These are phyloP conservation scores for Microbotryum intermedium DNA, from an alignment of 1,284 basidiomycete genomes.

Conservation along the genomic window DNA sequence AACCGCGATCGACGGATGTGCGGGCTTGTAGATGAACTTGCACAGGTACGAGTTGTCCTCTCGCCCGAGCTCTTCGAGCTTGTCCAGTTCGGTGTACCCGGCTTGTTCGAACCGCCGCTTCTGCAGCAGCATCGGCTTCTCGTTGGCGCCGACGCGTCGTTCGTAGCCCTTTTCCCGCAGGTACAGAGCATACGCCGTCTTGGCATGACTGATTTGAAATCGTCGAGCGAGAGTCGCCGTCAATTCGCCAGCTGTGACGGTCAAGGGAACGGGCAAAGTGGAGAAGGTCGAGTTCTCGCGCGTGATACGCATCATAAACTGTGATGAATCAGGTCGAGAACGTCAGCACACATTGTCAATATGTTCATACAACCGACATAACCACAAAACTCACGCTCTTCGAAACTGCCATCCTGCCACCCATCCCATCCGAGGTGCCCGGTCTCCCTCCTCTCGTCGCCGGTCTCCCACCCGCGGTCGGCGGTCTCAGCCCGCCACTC, in stretches of 20 bases:
- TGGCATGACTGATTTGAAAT: constrained; percentile 22
- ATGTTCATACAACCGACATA: constrained; percentile 21
- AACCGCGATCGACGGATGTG: constrained; percentile 35
- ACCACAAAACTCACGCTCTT: constrained; percentile 27
- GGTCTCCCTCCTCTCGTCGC: constrained; percentile 22
- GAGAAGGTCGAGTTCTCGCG: constrained; percentile 32
- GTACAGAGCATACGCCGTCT: constrained; percentile 21
- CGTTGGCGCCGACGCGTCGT: constrained; percentile 66
- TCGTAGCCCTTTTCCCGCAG: constrained; percentile 40
- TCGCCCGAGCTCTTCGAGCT: constrained; percentile 66
- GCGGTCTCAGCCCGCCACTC: constrained; percentile 6
- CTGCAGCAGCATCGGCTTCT: constrained; percentile 78
- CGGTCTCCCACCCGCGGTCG: constrained; percentile 19
- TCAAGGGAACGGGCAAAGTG: constrained; percentile 31
- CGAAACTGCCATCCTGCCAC: constrained; percentile 9
- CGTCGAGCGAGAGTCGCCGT: constrained; percentile 27
- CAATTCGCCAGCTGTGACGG: constrained; percentile 27
- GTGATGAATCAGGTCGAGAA: background rate
- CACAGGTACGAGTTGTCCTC: constrained; percentile 79
- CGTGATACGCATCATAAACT: constrained; percentile 34
- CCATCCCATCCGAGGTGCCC: constrained; percentile 25
- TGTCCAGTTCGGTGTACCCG: constrained; percentile 75
- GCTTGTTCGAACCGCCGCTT: constrained; percentile 78
- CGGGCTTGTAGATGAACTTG: constrained; percentile 58
- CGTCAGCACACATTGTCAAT: background rate